A percentile compares a stretch with the other conserved stretches of the same genome.
phyloP scores from a whole-genome alignment of 345 rosid genomes.

The Populus pruinosa region DNA sequence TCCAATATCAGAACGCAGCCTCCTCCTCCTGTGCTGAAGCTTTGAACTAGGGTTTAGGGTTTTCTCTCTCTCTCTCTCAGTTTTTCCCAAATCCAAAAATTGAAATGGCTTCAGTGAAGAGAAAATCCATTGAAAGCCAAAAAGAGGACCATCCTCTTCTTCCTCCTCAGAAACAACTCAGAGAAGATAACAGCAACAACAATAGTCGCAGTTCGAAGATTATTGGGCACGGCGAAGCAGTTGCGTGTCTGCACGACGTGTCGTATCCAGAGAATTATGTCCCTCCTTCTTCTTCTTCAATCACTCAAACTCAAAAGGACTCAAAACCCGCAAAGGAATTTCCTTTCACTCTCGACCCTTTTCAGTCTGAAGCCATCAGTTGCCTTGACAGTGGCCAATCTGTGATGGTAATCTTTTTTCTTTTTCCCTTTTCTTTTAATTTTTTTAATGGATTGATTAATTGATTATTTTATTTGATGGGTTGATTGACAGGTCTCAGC shows the following conservation, averaged over 20 bases:
- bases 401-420: conserved; percentile 57
- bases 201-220: neutral
- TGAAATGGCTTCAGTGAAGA: conserved; percentile 57
- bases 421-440: neutral
- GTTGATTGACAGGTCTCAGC: conserved; percentile 72
- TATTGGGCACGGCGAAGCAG: conserved; percentile 23
- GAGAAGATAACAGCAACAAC: conserved; percentile 25
- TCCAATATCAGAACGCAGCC: too few relatives aligned
- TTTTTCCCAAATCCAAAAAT: too few relatives aligned
- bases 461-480: neutral
- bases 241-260: conserved; percentile 75
- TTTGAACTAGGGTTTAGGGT: too few relatives aligned
- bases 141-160: conserved; percentile 28
- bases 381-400: conserved; percentile 87
- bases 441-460: neutral
- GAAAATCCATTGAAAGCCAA: conserved; percentile 46
- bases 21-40: too few relatives aligned
- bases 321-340: conserved; percentile 76
- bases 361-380: conserved; percentile 90
- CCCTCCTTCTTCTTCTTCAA: conserved; percentile 28
- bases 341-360: conserved; percentile 88
- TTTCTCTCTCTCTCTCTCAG: too few relatives aligned
- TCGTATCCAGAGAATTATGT: conserved; percentile 70
- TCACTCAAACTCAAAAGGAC: conserved; percentile 13
- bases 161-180: conserved; percentile 41